A percentile compares a stretch with the other conserved stretches of the same genome.
Conservation (phyloP, 352 stramenopile species). For the Phytopythium oedochilum region DNA sequence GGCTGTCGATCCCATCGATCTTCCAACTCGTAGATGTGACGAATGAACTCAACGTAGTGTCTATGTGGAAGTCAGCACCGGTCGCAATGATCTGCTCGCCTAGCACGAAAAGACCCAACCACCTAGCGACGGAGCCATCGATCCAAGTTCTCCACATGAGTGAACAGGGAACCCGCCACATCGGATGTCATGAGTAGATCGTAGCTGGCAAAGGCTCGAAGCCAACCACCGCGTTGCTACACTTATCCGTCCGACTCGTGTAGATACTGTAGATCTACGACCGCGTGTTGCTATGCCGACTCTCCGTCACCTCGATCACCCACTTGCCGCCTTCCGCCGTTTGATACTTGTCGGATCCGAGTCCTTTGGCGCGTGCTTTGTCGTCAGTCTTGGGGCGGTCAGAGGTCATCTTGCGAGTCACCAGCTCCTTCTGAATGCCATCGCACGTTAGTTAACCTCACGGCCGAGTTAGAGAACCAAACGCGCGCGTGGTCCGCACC, state of each 20-base stretch:
- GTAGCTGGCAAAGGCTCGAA: no score
- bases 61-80: no score
- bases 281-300: not conserved
- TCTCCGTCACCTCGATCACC: not conserved
- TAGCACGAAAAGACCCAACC: no score
- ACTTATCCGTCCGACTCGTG: no score
- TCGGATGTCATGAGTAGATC: no score
- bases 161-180: no score
- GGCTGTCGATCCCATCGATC: not conserved
- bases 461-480: not conserved
- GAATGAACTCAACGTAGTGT: not conserved
- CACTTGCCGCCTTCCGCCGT: not conserved
- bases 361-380: not conserved
- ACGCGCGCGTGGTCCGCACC: constrained; percentile 5
- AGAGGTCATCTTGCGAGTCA: not conserved
- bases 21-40: not conserved
- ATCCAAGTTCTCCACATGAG: no score
- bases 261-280: not conserved
- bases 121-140: no score
- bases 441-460: not conserved
- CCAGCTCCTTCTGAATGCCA: not conserved
- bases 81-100: no score
- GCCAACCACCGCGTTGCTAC: no score
- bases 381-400: no score
- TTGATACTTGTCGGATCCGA: not conserved